Conservation (phyloP, 768 basidiomycete genomes). For the Sarcodon aspratus region DNA sequence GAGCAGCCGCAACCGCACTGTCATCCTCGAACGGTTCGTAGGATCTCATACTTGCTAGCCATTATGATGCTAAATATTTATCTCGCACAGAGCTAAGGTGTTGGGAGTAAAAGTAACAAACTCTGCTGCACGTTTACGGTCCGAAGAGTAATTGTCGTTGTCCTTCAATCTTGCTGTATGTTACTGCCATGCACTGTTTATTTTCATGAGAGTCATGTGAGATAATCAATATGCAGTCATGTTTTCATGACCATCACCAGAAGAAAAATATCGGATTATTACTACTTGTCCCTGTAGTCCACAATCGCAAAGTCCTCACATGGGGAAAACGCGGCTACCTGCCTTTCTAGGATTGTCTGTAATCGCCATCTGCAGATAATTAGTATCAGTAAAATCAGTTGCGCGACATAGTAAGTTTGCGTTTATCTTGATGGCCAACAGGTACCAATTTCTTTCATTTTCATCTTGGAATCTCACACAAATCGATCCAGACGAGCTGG, state of each 20-base stretch:
- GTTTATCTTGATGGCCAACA: background rate
- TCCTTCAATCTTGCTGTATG: conserved; percentile 25
- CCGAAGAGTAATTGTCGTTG: conserved; percentile 61
- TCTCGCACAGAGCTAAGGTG: conserved; percentile 54
- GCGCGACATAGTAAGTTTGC: background rate
- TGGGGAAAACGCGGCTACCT: too few relatives aligned
- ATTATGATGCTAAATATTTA: conserved; percentile 1
- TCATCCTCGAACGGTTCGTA: conserved; percentile 76
- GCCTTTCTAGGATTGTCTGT: too few relatives aligned
- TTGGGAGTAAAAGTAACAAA: conserved; percentile 93
- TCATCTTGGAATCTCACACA: too few relatives aligned
- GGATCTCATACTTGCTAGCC: conserved; percentile 1
- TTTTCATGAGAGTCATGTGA: conserved; percentile 23
- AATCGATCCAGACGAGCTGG: conserved; percentile 40
- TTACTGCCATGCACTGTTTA: conserved; percentile 37
- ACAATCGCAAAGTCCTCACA: too few relatives aligned
- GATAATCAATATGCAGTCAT: conserved; percentile 35
- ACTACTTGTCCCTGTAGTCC: too few relatives aligned
- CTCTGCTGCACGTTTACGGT: conserved; percentile 82
- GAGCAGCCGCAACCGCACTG: conserved; percentile 87
- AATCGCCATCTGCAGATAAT: too few relatives aligned
- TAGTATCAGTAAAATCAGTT: too few relatives aligned
- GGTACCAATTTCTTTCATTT: background rate
- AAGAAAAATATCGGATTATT: background rate
- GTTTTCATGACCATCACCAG: conserved; percentile 22